phyloP scores from a whole-genome alignment of 495 filamentous ascomycete species.

The Penicillium salamii region DNA sequence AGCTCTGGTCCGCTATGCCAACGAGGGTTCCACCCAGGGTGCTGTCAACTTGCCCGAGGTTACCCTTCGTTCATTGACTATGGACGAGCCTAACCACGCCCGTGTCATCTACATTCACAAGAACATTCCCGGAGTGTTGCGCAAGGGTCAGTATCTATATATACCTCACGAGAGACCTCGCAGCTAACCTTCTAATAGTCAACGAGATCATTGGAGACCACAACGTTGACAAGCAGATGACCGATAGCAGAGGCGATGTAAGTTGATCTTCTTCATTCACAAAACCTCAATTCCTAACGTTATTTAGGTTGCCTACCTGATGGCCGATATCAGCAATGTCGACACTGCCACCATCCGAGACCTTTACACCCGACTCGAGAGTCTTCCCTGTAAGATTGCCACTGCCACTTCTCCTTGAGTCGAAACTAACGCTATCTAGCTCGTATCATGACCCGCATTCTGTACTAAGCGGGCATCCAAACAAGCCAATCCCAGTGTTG shows the following conservation, averaged over 20 bases:
- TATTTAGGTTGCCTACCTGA: constrained; percentile 79
- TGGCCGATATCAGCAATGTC: constrained; percentile 95
- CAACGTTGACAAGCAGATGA: constrained; percentile 98
- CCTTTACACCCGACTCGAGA: constrained; percentile 77
- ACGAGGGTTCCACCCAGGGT: constrained; percentile 80
- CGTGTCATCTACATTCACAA: constrained; percentile 94
- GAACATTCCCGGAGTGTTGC: constrained; percentile 91
- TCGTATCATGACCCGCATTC: constrained; percentile 80
- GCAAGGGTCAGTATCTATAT: constrained; percentile 53
- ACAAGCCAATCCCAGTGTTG: constrained; percentile 2
- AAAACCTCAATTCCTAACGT: constrained; percentile 10
- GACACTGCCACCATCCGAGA: constrained; percentile 77
- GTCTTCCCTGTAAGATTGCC: constrained; percentile 67
- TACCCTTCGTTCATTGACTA: constrained; percentile 76
- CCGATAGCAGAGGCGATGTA: constrained; percentile 88
- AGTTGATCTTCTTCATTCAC: constrained; percentile 14
- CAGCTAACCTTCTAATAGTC: constrained; percentile 47
- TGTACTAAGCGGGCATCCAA: constrained; percentile 59
- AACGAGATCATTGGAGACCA: constrained; percentile 92
- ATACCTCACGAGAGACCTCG: background rate
- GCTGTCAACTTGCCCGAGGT: constrained; percentile 98
- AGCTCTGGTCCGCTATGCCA: constrained; percentile 87
- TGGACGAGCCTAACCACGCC: constrained; percentile 83
- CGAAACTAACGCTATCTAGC: constrained; percentile 41
- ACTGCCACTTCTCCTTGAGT: background rate